phyloP scores from a whole-genome alignment of 495 filamentous ascomycete genomes.

The Aspergillus heteromorphus region DNA sequence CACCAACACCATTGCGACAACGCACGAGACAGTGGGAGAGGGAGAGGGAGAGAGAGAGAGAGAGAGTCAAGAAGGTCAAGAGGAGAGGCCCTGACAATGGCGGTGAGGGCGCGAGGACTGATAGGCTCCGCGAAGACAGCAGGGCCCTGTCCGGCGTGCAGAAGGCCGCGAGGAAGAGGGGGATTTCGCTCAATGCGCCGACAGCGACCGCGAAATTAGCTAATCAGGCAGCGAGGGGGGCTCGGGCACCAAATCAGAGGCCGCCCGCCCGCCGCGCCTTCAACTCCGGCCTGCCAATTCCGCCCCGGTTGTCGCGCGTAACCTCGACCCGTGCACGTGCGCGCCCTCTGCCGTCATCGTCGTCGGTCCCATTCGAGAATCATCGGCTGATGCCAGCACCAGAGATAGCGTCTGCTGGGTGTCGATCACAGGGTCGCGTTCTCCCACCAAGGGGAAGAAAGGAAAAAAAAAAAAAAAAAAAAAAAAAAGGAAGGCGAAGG shows the following conservation, averaged over 20 bases:
- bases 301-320: conserved; percentile 15
- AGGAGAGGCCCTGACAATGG: conserved; percentile 10
- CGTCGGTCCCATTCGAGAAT: background rate
- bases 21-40: conserved; percentile 4
- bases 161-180: background rate
- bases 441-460: background rate
- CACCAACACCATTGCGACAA: conserved; percentile 13
- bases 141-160: conserved; percentile 11
- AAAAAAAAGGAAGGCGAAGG: background rate
- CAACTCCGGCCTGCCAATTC: conserved; percentile 10
- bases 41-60: background rate
- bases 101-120: conserved; percentile 12
- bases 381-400: background rate
- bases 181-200: conserved; percentile 16
- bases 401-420: background rate
- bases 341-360: conserved; percentile 4
- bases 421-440: background rate
- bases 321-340: conserved; percentile 7
- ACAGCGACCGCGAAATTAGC: conserved; percentile 20
- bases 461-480: background rate
- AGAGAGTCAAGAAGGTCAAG: background rate
- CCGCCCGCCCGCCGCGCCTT: background rate
- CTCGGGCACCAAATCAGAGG: conserved; percentile 16
- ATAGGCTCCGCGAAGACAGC: conserved; percentile 7
- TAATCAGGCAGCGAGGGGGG: conserved; percentile 17